Evolutionary conservation across 2,329 filamentous ascomycete genomes (phyloP).

Genomic region (Fragosphaeria purpurea): DNA sequence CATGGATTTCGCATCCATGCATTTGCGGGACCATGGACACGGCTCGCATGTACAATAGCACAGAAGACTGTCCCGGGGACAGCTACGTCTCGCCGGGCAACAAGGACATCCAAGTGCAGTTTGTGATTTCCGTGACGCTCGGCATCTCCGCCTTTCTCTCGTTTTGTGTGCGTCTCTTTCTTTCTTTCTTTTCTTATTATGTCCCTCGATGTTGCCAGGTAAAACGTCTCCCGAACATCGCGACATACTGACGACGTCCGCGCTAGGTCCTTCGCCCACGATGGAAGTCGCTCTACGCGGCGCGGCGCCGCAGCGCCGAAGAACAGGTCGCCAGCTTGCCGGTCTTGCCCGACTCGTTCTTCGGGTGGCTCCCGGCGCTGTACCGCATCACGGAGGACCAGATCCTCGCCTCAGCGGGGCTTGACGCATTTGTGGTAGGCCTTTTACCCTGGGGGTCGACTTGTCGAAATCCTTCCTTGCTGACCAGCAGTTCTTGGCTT

Average conservation of each 20-base stretch:
- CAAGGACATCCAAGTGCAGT: constrained; percentile 51
- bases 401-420: constrained; percentile 76
- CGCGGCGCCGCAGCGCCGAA: constrained; percentile 60
- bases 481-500: constrained; percentile 60
- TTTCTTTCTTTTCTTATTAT: too few relatives aligned
- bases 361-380: constrained; percentile 86
- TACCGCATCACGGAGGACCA: constrained; percentile 82
- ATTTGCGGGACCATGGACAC: constrained; percentile 14
- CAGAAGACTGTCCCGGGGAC: constrained; percentile 17
- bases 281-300: constrained; percentile 87
- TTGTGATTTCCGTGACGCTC: constrained; percentile 60
- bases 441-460: background rate
- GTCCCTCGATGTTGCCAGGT: too few relatives aligned
- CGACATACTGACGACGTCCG: too few relatives aligned
- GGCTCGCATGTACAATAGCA: constrained; percentile 9
- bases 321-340: constrained; percentile 52
- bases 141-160: constrained; percentile 61
- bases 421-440: constrained; percentile 85
- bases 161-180: constrained; percentile 54
- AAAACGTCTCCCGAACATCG: too few relatives aligned
- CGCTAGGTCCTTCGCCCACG: constrained; percentile 68
- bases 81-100: constrained; percentile 24
- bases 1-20: background rate
- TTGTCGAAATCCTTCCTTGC: background rate
- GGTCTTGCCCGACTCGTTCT: constrained; percentile 69